phyloP scores from a whole-genome alignment of 2,329 filamentous ascomycete genomes.

The Bimuria novae-zelandiae region DNA sequence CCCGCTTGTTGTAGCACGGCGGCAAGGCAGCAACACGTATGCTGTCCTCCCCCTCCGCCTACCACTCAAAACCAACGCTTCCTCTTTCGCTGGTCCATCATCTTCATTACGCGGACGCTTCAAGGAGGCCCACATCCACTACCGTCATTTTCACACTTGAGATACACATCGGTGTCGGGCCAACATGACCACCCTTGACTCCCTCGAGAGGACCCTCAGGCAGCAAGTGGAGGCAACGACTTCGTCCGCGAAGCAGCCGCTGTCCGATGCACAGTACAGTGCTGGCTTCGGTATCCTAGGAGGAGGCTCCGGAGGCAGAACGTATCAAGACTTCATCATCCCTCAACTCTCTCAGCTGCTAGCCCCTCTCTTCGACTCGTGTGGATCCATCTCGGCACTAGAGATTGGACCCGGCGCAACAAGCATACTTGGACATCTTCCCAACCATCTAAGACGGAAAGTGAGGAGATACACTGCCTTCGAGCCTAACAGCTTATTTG shows the following conservation, averaged over 20 bases:
- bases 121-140: background rate
- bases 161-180: slow-evolving; percentile 9
- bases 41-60: no score
- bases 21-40: no score
- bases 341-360: slow-evolving; percentile 55
- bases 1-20: no score
- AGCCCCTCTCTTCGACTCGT: slow-evolving; percentile 48
- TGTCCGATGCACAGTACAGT: slow-evolving; percentile 57
- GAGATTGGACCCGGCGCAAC: slow-evolving; percentile 65
- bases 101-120: background rate
- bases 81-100: background rate
- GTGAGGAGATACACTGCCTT: slow-evolving; percentile 59
- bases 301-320: slow-evolving; percentile 40
- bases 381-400: slow-evolving; percentile 55
- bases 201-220: slow-evolving; percentile 50
- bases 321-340: slow-evolving; percentile 58
- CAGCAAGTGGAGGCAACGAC: slow-evolving; percentile 31
- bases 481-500: slow-evolving; percentile 58
- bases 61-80: no score
- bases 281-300: slow-evolving; percentile 54
- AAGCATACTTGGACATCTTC: slow-evolving; percentile 59
- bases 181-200: slow-evolving; percentile 52
- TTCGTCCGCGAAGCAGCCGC: slow-evolving; percentile 31
- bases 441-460: slow-evolving; percentile 47
- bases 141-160: background rate